Percentiles rank a stretch among this genome's conserved stretches.
These are phyloP conservation scores for Aspergillus pseudonomiae DNA, from an alignment of 2,329 filamentous ascomycete genomes.

Conservation along the genomic window DNA sequence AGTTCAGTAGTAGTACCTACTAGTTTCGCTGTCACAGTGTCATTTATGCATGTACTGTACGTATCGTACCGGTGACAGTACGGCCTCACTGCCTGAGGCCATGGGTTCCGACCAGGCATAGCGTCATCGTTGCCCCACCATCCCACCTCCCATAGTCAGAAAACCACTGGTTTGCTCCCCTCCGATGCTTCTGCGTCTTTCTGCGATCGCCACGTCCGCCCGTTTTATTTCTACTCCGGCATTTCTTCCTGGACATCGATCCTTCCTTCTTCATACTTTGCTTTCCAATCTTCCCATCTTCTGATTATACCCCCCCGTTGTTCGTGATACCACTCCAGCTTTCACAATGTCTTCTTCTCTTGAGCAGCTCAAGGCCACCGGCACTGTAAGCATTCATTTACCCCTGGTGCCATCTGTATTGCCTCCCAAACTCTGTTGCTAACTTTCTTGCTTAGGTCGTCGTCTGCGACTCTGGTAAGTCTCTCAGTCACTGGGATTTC, in stretches of 20 bases:
- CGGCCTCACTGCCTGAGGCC: not conserved
- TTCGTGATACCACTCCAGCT: conserved; percentile 6
- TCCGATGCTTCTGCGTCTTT: conserved; percentile 7
- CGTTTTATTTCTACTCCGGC: conserved; percentile 4
- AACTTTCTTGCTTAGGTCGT: conserved; percentile 66
- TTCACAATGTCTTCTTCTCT: conserved; percentile 79
- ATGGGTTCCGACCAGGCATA: not conserved
- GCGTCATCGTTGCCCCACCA: conserved; percentile 31
- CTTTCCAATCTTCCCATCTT: conserved; percentile 14
- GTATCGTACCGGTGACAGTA: not conserved
- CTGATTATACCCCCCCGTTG: not conserved
- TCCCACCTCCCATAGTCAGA: conserved; percentile 15
- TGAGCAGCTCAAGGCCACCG: conserved; percentile 94
- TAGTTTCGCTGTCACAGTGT: not conserved
- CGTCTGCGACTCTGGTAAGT: conserved; percentile 92
- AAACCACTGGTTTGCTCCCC: conserved; percentile 2
- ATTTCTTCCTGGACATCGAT: conserved; percentile 14
- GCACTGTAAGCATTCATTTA: conserved; percentile 73
- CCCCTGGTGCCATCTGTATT: not conserved
- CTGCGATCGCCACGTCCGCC: conserved; percentile 21
- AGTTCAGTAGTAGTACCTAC: no score
- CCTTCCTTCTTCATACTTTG: conserved; percentile 11
- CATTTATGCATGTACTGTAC: not conserved
- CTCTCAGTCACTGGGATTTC: conserved; percentile 9
- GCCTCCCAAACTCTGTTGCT: conserved; percentile 14